Conservation (phyloP, 768 basidiomycete genomes). For the Termitomyces sp. region DNA sequence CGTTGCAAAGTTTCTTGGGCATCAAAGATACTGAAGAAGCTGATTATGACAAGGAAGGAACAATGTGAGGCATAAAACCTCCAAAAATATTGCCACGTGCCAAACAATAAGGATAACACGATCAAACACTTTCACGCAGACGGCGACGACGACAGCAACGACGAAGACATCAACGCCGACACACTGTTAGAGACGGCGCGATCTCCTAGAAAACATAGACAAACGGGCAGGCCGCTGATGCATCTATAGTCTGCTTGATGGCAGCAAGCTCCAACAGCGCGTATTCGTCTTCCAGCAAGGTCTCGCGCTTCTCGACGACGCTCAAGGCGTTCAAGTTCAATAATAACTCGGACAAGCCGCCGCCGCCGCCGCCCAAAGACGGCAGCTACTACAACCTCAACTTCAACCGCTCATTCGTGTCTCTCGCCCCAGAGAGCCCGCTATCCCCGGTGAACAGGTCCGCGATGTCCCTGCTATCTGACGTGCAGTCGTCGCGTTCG, state of each 20-base stretch:
- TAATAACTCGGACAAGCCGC: constrained; percentile 20
- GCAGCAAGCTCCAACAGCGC: constrained; percentile 20
- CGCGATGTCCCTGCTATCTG: constrained; percentile 30
- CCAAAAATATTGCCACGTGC: background rate
- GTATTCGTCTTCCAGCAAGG: constrained; percentile 14
- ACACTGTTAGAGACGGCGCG: background rate
- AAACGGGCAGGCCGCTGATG: background rate
- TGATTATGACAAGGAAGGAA: background rate
- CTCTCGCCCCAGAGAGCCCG: constrained; percentile 33
- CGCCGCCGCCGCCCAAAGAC: constrained; percentile 64
- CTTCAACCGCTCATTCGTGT: constrained; percentile 38
- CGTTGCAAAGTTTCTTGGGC: background rate
- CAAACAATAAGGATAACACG: background rate
- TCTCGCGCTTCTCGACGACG: constrained; percentile 25
- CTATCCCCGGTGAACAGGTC: constrained; percentile 29
- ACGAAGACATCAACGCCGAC: background rate
- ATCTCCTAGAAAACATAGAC: background rate
- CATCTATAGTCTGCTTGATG: background rate
- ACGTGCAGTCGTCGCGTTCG: constrained; percentile 12
- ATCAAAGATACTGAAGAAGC: background rate
- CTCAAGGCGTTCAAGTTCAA: constrained; percentile 29
- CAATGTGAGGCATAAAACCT: background rate
- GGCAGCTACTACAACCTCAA: constrained; percentile 35
- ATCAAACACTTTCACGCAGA: background rate
- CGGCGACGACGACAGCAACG: background rate